Evolutionary conservation across 108 stramenopile species (phyloP), one percentile per base, ranked within the genome.

Genomic region (Cyclotella distinguenda): DNA sequence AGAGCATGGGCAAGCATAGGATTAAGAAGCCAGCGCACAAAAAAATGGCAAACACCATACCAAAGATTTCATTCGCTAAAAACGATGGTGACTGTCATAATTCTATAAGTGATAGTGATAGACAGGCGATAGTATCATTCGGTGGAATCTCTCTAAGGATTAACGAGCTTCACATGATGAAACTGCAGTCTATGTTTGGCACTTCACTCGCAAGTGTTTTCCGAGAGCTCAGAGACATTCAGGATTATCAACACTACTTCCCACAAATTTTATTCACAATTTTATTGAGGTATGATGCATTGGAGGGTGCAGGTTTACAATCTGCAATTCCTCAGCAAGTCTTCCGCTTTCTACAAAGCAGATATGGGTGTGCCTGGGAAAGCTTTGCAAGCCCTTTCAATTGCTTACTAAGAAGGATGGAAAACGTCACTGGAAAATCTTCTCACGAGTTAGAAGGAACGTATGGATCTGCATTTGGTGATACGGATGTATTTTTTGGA

Each of bases 341-440:
- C 6, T 94, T 96, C 68, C 91, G 88, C 65, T 78, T 84, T 0
- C 58, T 96, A 32, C 50, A 80, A 44, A 19, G 69, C 19, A 80
- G 55, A 22, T 89, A 91, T 55, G 88, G 79, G 49, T 86, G 82
- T 42, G 54, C 35, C 19, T 85, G 86, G 70, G 95, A 96, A 66
- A 91, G 91, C 57, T 96, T 96, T 72, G 95, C 95, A 0, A 90
- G 88, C 49, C 93, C 95, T 8, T 79, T 96, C 54, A 96, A 96
- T 64, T 90, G 88, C 64, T 87, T 88, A 34, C 86, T 88, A 45
- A 88, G 66, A 38, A 42, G 44, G 55, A 27, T 34, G 18, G 33
- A 43, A 19, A 35, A 66, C 34, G 39, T n/a, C 33, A n/a, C 18
- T 54, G 42, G 18, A 45, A 31, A 3, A 30, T 27, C 15, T 1